These are phyloP conservation scores for Larix kaempferi DNA, from an alignment of 75 land plant genomes.

Conservation along the genomic window DNA sequence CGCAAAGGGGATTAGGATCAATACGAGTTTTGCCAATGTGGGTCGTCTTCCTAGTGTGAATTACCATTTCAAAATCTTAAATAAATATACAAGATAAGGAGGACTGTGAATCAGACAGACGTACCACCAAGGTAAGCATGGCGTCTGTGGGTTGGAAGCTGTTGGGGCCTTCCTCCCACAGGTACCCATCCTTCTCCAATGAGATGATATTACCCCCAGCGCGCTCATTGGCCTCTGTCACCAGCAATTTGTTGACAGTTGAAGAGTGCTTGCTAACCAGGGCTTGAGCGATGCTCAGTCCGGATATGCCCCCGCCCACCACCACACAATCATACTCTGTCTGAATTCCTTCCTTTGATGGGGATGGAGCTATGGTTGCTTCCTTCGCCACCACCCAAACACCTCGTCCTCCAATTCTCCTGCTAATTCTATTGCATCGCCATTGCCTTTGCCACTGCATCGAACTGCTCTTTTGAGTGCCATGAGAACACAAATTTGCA, in stretches of 20 bases:
- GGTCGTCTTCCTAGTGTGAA: too few relatives aligned
- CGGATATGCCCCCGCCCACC: conserved; percentile 89
- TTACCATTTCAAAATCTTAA: too few relatives aligned
- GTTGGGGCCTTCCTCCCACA: conserved; percentile 99
- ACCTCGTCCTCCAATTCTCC: neutral
- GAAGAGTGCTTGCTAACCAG: conserved; percentile 52
- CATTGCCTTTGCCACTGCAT: conserved; percentile 2
- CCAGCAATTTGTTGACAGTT: conserved; percentile 37
- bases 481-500: neutral
- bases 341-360: neutral
- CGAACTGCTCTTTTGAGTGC: neutral
- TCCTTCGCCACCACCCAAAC: conserved; percentile 22
- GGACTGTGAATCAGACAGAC: neutral
- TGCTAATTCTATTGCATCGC: neutral
- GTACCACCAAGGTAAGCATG: conserved; percentile 79
- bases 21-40: too few relatives aligned
- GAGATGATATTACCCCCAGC: conserved; percentile 94
- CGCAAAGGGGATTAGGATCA: too few relatives aligned
- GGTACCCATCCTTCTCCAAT: conserved; percentile 72
- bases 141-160: conserved; percentile 97
- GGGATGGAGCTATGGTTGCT: conserved; percentile 19
- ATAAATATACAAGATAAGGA: too few relatives aligned
- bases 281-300: conserved; percentile 90
- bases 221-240: conserved; percentile 83
- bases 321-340: conserved; percentile 70